phyloP scores from a whole-genome alignment of 257 asterid species.

The Solanum ossicruentum region DNA sequence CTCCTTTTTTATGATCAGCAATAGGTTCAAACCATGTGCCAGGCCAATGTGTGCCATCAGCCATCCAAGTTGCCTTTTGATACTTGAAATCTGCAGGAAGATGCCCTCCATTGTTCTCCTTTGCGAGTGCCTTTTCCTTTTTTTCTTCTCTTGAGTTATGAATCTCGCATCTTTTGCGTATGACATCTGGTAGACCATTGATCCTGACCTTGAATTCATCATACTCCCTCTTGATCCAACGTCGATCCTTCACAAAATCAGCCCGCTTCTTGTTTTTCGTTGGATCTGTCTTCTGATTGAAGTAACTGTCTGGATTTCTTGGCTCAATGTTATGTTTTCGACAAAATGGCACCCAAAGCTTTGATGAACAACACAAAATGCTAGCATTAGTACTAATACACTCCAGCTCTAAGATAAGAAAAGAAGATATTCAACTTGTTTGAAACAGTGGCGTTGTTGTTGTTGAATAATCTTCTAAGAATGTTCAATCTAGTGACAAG shows the following conservation, averaged over 20 bases:
- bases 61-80: conserved; percentile 86
- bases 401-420: not conserved
- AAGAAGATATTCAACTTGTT: not conserved
- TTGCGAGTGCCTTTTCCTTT: conserved; percentile 32
- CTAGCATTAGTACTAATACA: not conserved
- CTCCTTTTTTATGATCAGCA: conserved; percentile 74
- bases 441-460: not conserved
- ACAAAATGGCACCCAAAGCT: conserved; percentile 97
- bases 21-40: conserved; percentile 70
- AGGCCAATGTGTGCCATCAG: conserved; percentile 98
- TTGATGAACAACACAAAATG: not conserved
- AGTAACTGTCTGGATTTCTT: conserved; percentile 92
- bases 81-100: conserved; percentile 30
- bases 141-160: conserved; percentile 47
- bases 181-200: conserved; percentile 73
- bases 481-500: not conserved
- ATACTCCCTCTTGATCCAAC: conserved; percentile 97
- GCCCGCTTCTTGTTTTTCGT: conserved; percentile 66
- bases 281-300: conserved; percentile 69
- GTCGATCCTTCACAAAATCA: conserved; percentile 86
- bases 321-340: conserved; percentile 87
- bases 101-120: conserved; percentile 38
- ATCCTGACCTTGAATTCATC: conserved; percentile 93
- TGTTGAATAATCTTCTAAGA: not conserved
- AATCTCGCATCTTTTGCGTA: conserved; percentile 54